Evolutionary conservation across 1,284 basidiomycete species (phyloP).

Genomic region (Megacollybia platyphylla): DNA sequence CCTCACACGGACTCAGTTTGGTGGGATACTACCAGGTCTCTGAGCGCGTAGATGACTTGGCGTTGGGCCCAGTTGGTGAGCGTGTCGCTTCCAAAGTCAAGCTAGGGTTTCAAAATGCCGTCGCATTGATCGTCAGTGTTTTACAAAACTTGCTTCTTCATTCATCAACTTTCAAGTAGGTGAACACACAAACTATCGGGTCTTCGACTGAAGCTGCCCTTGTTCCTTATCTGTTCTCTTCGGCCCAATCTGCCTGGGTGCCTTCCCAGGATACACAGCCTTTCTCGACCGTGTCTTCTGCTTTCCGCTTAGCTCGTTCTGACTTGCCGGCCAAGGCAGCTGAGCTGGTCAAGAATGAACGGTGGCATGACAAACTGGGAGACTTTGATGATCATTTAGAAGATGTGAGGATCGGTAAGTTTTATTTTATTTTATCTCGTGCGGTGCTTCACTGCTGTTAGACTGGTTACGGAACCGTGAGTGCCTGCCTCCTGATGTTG

Average conservation of each 20-base stretch:
- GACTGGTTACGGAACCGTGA: slow-evolving; percentile 49
- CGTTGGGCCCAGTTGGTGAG: slow-evolving; percentile 53
- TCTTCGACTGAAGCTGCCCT: background rate
- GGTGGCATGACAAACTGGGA: slow-evolving; percentile 41
- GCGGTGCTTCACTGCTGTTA: slow-evolving; percentile 7
- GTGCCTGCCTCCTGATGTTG: slow-evolving; percentile 22
- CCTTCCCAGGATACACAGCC: slow-evolving; percentile 20
- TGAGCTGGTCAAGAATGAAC: slow-evolving; percentile 30
- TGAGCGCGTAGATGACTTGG: slow-evolving; percentile 42
- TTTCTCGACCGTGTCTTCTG: slow-evolving; percentile 28
- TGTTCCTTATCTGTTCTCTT: slow-evolving; percentile 6
- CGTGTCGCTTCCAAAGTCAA: slow-evolving; percentile 40
- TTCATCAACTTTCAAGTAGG: background rate
- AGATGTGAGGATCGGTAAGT: slow-evolving; percentile 46
- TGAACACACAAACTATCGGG: background rate
- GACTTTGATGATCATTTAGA: slow-evolving; percentile 75
- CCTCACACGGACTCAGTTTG: slow-evolving; percentile 30
- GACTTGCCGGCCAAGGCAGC: slow-evolving; percentile 31
- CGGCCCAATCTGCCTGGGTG: slow-evolving; percentile 26
- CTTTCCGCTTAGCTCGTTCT: slow-evolving; percentile 29
- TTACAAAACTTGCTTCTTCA: slow-evolving; percentile 27
- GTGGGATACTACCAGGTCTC: slow-evolving; percentile 68
- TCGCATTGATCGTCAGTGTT: slow-evolving; percentile 55
- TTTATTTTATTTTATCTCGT: background rate
- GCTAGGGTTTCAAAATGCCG: slow-evolving; percentile 35